A percentile compares a stretch with the other conserved stretches of the same genome.
These are phyloP conservation scores for Salvia miltiorrhiza DNA, from an alignment of 257 asterid genomes.

Conservation along the genomic window DNA sequence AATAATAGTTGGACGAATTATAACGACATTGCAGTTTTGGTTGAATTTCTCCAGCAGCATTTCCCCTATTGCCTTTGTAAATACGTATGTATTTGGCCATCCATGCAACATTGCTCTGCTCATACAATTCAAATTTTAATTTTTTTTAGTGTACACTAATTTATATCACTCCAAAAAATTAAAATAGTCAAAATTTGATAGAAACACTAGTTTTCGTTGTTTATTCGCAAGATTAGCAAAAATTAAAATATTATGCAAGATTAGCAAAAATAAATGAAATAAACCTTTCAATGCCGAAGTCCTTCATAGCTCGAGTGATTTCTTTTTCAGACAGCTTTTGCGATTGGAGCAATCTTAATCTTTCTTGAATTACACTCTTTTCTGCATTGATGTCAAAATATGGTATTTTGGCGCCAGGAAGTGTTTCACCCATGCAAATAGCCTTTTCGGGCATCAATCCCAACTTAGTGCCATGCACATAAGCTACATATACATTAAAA, in stretches of 20 bases:
- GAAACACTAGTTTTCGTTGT: no score
- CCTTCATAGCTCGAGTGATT: constrained; percentile 44
- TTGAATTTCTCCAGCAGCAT: constrained; percentile 42
- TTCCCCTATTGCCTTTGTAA: constrained; percentile 75
- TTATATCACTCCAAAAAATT: neutral
- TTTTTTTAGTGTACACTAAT: neutral
- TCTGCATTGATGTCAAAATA: constrained; percentile 41
- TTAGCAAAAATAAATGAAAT: neutral
- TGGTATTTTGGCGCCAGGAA: constrained; percentile 33
- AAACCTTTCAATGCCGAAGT: constrained; percentile 59
- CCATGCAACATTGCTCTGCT: constrained; percentile 57
- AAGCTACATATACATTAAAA: constrained; percentile 19
- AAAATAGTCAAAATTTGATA: no score
- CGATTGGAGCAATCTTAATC: constrained; percentile 27
- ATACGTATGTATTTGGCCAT: constrained; percentile 71
- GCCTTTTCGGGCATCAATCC: constrained; percentile 46
- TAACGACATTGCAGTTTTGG: constrained; percentile 28
- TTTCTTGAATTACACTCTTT: constrained; percentile 39
- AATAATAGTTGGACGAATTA: constrained; percentile 58
- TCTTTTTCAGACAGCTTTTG: constrained; percentile 26
- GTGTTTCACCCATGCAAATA: constrained; percentile 42
- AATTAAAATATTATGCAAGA: no score
- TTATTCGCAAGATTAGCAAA: no score
- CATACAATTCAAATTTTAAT: neutral
- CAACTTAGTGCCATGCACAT: constrained; percentile 40